Evolutionary conservation across 371 early-diverging fungal genomes (phyloP).

Genomic region (Cokeromyces recurvatus): DNA sequence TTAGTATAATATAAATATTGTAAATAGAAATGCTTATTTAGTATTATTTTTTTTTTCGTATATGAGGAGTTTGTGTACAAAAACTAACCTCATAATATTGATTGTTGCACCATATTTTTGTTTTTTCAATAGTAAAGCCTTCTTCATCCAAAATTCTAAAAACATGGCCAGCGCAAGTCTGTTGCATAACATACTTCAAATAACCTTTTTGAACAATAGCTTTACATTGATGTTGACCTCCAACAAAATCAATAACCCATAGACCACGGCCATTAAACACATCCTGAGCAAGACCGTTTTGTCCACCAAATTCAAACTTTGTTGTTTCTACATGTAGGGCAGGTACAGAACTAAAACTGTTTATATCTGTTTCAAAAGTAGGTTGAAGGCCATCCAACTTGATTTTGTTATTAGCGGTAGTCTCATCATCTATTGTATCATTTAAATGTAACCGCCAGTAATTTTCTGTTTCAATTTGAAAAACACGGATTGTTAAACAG

Average conservation of each 20-base stretch:
- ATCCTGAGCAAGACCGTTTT: constrained; percentile 18
- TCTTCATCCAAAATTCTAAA: constrained; percentile 44
- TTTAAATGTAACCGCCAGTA: constrained; percentile 26
- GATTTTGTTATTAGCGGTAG: constrained; percentile 7
- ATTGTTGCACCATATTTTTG: constrained; percentile 40
- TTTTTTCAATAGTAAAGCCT: constrained; percentile 16
- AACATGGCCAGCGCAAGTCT: constrained; percentile 47
- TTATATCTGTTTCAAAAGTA: constrained; percentile 29
- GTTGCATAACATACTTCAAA: constrained; percentile 40
- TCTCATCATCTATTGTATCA: not conserved
- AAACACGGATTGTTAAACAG: constrained; percentile 34
- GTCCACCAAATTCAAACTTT: constrained; percentile 17
- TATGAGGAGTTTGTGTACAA: too few relatives aligned
- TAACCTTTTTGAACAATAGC: constrained; percentile 49
- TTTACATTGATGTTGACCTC: constrained; percentile 34
- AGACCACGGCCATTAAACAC: constrained; percentile 36
- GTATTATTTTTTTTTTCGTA: too few relatives aligned
- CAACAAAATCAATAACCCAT: constrained; percentile 46
- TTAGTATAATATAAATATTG: too few relatives aligned
- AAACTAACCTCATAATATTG: constrained; percentile 40
- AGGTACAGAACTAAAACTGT: constrained; percentile 14
- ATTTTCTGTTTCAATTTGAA: constrained; percentile 32
- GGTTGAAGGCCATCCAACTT: constrained; percentile 40
- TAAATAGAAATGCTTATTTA: too few relatives aligned
- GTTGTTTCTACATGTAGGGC: constrained; percentile 10